These are phyloP conservation scores for Centella asiatica DNA, from an alignment of 129 eudicot species.

Conservation along the genomic window DNA sequence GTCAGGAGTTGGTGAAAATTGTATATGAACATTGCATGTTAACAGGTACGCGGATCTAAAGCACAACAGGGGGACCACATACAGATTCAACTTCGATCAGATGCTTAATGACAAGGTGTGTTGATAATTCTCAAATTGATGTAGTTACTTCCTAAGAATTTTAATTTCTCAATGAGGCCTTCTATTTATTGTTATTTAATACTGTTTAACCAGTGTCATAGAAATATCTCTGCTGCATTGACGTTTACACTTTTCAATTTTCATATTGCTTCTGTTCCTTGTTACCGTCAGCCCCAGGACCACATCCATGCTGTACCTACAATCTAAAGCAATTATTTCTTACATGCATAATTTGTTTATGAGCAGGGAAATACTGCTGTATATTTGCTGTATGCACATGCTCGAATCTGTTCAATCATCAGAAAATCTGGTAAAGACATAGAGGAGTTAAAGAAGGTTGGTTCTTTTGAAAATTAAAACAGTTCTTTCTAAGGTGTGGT, in stretches of 20 bases:
- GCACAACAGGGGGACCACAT: slow-evolving; percentile 86
- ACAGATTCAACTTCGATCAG: slow-evolving; percentile 87
- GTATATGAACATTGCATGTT: no score
- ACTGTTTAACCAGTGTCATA: no score
- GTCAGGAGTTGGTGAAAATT: not conserved
- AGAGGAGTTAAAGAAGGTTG: slow-evolving; percentile 67
- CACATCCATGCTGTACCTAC: not conserved
- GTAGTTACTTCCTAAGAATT: no score
- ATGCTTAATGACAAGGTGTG: slow-evolving; percentile 92
- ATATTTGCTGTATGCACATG: slow-evolving; percentile 82
- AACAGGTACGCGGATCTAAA: slow-evolving; percentile 95
- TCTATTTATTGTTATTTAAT: no score
- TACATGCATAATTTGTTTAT: not conserved
- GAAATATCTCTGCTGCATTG: no score
- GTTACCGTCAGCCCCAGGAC: no score
- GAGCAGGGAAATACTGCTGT: slow-evolving; percentile 91
- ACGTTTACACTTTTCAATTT: no score
- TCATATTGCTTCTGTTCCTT: no score
- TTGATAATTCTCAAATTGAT: no score
- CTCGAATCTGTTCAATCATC: slow-evolving; percentile 86
- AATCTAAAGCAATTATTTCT: not conserved
- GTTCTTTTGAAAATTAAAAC: not conserved
- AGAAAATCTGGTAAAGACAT: slow-evolving; percentile 87
- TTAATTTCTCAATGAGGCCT: no score
- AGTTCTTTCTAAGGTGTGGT: no score